Conservation (phyloP, 2,329 filamentous ascomycete species). For the Aspergillus calidoustus region DNA sequence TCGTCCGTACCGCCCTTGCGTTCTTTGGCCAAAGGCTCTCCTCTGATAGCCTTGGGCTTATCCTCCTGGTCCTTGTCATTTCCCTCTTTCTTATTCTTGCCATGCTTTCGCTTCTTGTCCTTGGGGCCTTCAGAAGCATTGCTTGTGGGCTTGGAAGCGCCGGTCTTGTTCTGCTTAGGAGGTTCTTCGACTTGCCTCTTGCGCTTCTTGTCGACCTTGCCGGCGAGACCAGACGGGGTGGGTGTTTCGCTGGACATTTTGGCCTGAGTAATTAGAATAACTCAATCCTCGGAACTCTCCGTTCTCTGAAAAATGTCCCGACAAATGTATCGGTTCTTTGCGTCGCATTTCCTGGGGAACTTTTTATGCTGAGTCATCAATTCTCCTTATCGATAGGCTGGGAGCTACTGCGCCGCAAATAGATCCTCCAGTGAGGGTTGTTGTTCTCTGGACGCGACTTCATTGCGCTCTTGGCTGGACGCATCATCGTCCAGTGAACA, state of each 20-base stretch:
- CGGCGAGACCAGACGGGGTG: constrained; percentile 33
- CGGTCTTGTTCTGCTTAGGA: constrained; percentile 32
- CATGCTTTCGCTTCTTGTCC: constrained; percentile 38
- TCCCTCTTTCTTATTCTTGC: constrained; percentile 30
- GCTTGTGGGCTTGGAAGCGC: constrained; percentile 24
- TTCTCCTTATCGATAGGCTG: constrained; percentile 27
- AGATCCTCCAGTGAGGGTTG: background rate
- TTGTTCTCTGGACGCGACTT: constrained; percentile 1
- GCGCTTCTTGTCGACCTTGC: constrained; percentile 46
- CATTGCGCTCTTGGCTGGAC: constrained; percentile 4
- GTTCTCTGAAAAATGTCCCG: constrained; percentile 8
- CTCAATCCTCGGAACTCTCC: background rate
- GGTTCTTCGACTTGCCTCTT: constrained; percentile 43
- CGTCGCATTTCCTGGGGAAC: constrained; percentile 1
- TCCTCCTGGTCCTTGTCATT: constrained; percentile 25
- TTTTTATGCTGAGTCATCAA: constrained; percentile 26
- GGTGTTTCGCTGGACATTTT: constrained; percentile 27
- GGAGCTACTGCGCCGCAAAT: background rate
- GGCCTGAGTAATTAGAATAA: background rate
- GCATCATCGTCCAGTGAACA: background rate
- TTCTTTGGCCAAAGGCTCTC: constrained; percentile 49
- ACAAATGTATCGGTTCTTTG: background rate
- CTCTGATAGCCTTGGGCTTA: constrained; percentile 29
- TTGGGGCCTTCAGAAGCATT: constrained; percentile 32
- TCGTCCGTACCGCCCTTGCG: constrained; percentile 77